Evolutionary conservation across 805 yeast species (phyloP), one percentile per base, ranked within the genome.

Genomic region (Lachancea cidri): DNA sequence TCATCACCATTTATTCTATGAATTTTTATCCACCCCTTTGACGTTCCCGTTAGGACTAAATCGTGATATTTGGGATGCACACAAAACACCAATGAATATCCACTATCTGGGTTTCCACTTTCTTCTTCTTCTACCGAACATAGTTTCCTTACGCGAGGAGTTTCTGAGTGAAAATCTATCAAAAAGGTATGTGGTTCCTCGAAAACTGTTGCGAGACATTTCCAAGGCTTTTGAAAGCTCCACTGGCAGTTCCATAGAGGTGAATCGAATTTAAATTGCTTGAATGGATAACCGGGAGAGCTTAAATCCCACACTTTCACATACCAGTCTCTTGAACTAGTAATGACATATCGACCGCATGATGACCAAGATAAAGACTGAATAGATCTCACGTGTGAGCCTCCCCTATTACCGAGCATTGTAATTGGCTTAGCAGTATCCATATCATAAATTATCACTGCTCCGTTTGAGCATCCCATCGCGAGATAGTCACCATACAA

Each of bases 401-500:
- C 67, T 22, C 84, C 64, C 8, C 73, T 70, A 2, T 75, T 71
- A 4, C 86, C 65, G 14, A 62, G 43, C 16, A 57, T 52, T 16
- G 49, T 41, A 11, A 60, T 52, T 0, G 66, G 63, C 17, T 60
- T 50, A 17, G 59, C 57, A 1, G 93, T 83, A 52, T 82, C 86
- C 53, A 77, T 70, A 58, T 87, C 96, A 49, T 81, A 79, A 11
- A 88, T 74, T 16, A 83, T 70, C 5, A 87, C 76, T 0, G 81
- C 67, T 0, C 96, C 96, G 57, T 83, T 83, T 3, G 74, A 67
- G 25, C 81, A 65, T 0, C 96, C 96, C 2, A 84, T 74, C 1
- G 96, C 96, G 4, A 88, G 61, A 55, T 89, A 89, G 58, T 86
- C 95, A 4, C 97, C 97, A 38, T 76, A 76, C 5, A 73, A 65